phyloP scores from a whole-genome alignment of 768 basidiomycete species.

The Clitopilus hobsonii region DNA sequence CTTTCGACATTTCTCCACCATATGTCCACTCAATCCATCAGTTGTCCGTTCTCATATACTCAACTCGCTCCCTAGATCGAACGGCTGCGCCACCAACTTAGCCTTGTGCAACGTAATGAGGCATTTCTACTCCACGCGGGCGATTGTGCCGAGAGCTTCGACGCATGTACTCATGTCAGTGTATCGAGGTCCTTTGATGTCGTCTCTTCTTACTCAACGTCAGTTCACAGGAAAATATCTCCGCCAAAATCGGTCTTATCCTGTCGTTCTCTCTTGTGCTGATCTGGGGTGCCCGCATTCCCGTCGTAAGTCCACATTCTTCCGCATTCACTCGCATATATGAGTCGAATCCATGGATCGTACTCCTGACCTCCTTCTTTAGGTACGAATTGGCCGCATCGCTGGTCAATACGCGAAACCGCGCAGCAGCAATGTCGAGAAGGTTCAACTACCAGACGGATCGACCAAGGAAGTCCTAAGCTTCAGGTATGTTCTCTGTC shows the following conservation, averaged over 20 bases:
- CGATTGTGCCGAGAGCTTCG: slow-evolving; percentile 96
- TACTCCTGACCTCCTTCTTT: slow-evolving; percentile 8
- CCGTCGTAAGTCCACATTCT: slow-evolving; percentile 59
- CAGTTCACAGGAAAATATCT: slow-evolving; percentile 72
- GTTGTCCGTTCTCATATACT: slow-evolving; percentile 21
- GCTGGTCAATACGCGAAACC: slow-evolving; percentile 98
- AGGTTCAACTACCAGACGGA: slow-evolving; percentile 50
- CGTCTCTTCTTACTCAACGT: slow-evolving; percentile 1
- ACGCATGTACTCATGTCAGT: slow-evolving; percentile 81
- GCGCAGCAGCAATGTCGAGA: slow-evolving; percentile 78
- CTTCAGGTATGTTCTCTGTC: slow-evolving; percentile 61
- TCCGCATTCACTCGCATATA: not conserved
- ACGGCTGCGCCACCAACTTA: slow-evolving; percentile 74
- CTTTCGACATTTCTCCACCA: too few species aligned
- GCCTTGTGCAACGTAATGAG: slow-evolving; percentile 77
- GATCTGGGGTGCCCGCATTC: slow-evolving; percentile 88
- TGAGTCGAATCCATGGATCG: not conserved
- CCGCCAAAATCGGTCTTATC: slow-evolving; percentile 85
- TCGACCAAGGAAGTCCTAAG: slow-evolving; percentile 59
- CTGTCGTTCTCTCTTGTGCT: slow-evolving; percentile 94
- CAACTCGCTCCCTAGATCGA: slow-evolving; percentile 54
- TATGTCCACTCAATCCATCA: too few species aligned
- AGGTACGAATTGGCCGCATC: slow-evolving; percentile 86
- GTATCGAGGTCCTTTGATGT: not conserved
- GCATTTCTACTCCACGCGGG: slow-evolving; percentile 96